Conservation (phyloP, 176 grass and related monocot species). For the Rhynchospora breviuscula region DNA sequence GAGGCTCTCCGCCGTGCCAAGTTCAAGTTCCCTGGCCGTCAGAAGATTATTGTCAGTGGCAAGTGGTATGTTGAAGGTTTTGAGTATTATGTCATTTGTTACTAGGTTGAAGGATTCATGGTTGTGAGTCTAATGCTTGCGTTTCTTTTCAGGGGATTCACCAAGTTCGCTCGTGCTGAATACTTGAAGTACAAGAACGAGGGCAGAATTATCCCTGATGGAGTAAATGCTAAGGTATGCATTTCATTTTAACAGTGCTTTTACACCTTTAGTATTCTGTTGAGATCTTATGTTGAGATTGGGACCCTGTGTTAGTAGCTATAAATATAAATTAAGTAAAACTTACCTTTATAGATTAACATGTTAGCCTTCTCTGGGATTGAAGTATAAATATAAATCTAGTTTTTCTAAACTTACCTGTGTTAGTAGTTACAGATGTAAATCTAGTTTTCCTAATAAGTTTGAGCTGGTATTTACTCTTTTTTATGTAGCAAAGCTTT, state of each 20-base stretch:
- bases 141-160: slow-evolving; percentile 55
- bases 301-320: not conserved
- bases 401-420: no score
- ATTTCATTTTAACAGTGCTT: not conserved
- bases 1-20: slow-evolving; percentile 70
- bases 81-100: not conserved
- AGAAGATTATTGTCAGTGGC: slow-evolving; percentile 68
- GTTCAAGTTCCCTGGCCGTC: slow-evolving; percentile 80
- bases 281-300: not conserved
- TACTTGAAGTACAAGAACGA: slow-evolving; percentile 73
- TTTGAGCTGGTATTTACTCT: no score
- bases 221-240: slow-evolving; percentile 66
- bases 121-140: not conserved
- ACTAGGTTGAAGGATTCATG: not conserved
- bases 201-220: slow-evolving; percentile 54
- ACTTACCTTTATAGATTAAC: no score
- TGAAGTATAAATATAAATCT: no score
- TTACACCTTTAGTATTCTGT: not conserved
- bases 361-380: no score
- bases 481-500: no score
- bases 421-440: no score
- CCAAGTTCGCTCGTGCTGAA: slow-evolving; percentile 61
- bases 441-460: no score
- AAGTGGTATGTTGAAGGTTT: slow-evolving; percentile 45
- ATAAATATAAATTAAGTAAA: no score